These are phyloP conservation scores for Candida coleopterorum DNA, from an alignment of 805 yeast species.

Conservation along the genomic window DNA sequence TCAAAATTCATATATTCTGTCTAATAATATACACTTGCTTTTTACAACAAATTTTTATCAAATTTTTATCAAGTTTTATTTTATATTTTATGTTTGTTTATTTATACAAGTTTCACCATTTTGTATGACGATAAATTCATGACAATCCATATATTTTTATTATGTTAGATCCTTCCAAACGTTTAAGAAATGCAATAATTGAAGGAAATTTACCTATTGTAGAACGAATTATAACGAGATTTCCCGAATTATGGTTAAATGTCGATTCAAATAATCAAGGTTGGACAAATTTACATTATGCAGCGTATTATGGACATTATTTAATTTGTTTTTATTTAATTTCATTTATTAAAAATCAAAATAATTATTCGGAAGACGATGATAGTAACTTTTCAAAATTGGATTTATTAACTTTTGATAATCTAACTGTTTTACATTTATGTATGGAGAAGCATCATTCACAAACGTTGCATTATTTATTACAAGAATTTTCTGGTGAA, in stretches of 20 bases:
- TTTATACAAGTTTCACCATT: not conserved
- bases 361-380: constrained; percentile 6
- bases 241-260: constrained; percentile 42
- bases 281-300: constrained; percentile 41
- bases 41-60: no score
- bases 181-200: constrained; percentile 36
- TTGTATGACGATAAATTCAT: no score
- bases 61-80: no score
- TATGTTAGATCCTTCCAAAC: constrained; percentile 33
- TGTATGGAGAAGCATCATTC: constrained; percentile 27
- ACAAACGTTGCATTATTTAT: constrained; percentile 39
- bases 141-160: no score
- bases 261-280: constrained; percentile 30
- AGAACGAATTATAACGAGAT: constrained; percentile 31
- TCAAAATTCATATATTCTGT: no score
- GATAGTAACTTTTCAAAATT: constrained; percentile 12
- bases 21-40: no score
- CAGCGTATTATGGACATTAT: constrained; percentile 37
- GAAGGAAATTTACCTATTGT: constrained; percentile 37
- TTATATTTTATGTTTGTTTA: no score
- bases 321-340: constrained; percentile 38
- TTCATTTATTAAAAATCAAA: constrained; percentile 22
- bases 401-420: constrained; percentile 36
- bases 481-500: constrained; percentile 38
- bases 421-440: constrained; percentile 32